Conservation (phyloP, 345 rosid species). For the Corchorus olitorius region DNA sequence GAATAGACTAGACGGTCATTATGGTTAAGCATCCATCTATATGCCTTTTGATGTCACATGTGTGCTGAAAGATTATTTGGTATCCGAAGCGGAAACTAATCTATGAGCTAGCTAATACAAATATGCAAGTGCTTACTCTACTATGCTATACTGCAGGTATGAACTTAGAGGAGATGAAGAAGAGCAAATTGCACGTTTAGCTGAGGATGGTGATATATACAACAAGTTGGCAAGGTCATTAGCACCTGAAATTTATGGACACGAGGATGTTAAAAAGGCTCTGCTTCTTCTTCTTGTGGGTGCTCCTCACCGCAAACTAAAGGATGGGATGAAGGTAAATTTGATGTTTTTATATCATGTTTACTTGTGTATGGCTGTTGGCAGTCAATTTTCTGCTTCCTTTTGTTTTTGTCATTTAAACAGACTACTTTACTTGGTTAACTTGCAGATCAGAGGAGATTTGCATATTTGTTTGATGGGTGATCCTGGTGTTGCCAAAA, state of each 20-base stretch:
- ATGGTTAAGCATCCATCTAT: neutral
- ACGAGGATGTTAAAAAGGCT: constrained; percentile 95
- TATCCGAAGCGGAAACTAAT: constrained; percentile 3
- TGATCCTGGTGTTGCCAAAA: constrained; percentile 99
- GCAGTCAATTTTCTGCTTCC: constrained; percentile 5
- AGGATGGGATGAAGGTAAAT: constrained; percentile 97
- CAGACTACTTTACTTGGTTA: neutral
- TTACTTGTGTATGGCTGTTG: neutral
- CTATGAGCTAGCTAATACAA: neutral
- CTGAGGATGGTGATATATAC: constrained; percentile 97
- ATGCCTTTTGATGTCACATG: constrained; percentile 15
- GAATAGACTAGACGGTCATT: neutral
- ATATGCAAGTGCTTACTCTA: neutral
- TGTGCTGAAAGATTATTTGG: neutral
- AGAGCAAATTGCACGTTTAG: constrained; percentile 78
- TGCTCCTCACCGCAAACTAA: constrained; percentile 92
- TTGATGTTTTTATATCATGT: neutral
- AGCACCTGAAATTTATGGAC: constrained; percentile 99
- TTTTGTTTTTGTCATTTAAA: neutral
- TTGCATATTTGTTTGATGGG: constrained; percentile 96
- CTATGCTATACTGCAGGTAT: constrained; percentile 52
- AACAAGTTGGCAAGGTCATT: constrained; percentile 85
- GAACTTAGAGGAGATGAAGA: constrained; percentile 87
- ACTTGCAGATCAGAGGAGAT: constrained; percentile 94
- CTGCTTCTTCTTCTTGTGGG: constrained; percentile 95